phyloP scores from a whole-genome alignment of 345 rosid genomes.

The Triadica sebifera region DNA sequence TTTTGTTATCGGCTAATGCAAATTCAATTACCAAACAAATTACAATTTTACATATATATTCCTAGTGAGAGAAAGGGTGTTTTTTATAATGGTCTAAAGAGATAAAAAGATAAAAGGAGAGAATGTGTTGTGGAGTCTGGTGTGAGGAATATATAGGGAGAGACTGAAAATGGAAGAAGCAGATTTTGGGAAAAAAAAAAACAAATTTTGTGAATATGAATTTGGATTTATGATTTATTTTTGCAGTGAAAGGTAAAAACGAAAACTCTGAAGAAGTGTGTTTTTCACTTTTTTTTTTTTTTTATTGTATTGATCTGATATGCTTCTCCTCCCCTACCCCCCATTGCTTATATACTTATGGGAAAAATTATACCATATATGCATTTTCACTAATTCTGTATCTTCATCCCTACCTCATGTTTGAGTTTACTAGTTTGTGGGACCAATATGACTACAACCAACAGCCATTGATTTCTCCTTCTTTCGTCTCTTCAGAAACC shows the following conservation, averaged over 20 bases:
- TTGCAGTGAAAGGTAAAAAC: not conserved
- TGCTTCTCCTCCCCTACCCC: not conserved
- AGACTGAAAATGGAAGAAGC: conserved; percentile 25
- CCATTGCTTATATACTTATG: conserved; percentile 4
- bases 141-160: conserved; percentile 42
- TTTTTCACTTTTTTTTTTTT: not conserved
- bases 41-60: conserved; percentile 16
- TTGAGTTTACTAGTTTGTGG: not conserved
- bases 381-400: not conserved
- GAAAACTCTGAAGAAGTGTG: not conserved
- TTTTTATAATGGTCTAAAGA: not conserved
- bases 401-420: too few species aligned
- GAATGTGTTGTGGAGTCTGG: conserved; percentile 13
- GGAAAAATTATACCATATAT: not conserved
- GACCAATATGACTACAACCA: not conserved
- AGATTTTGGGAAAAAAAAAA: conserved; percentile 2
- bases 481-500: not conserved
- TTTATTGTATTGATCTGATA: too few species aligned
- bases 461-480: not conserved
- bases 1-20: conserved; percentile 35
- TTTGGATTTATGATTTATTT: conserved; percentile 7
- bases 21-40: conserved; percentile 39
- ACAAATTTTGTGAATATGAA: not conserved
- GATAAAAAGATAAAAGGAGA: conserved; percentile 16
- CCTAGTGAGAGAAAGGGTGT: conserved; percentile 15